Base-by-base conservation (phyloP, 495 filamentous ascomycete species). In the Chaetomium tenue region DNA sequence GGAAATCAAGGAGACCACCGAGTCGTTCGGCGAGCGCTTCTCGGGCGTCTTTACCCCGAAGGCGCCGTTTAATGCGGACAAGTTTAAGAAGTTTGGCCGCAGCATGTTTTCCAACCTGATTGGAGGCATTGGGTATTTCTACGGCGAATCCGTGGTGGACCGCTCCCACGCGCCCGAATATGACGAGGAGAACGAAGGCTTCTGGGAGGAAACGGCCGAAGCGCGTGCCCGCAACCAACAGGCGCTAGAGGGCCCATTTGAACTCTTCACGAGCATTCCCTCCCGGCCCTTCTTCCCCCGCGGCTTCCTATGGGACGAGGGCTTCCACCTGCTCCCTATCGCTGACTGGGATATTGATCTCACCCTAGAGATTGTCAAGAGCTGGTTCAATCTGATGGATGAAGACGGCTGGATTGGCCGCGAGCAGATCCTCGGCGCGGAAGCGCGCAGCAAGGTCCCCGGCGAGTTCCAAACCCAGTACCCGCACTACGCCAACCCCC, bases 301-400 rank as follows among this genome's bases (percentile, higher is more conserved):
- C 70, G 94, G 94, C 0, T 98, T 98, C 75, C 81, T 97, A 9
- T 98, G 94, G 94, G 94, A 98, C 73, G 94, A 98, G 71, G 94
- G 94, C 2, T 98, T 98, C 77, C 94, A 98, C 71, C 81, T 98
- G 40, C 82, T 98, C 60, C 95, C 95, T 20, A 85, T 98, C 52
- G 83, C 89, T 23, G 95, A 98, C 67, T 98, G 91, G 86, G 94
- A 98, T 70, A 87, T 90, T 39, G 92, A 96, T 73, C 84, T 98
- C 53, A 88, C 91, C 0, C 87, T 98, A 25, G 91, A 97, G 63
- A 90, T 98, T 63, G 87, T 98, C 61, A 91, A 89, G 79, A 95
- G 90, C 75, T 98, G 95, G 95, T 91, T 96, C 76, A 91, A 87
- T 63, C 83, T 96, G 6, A 95, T 97, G 83, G 94, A 98, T 69